Evolutionary conservation across 78 protist genomes (phyloP).

Genomic region (Anaeramoeba flamelloides): DNA sequence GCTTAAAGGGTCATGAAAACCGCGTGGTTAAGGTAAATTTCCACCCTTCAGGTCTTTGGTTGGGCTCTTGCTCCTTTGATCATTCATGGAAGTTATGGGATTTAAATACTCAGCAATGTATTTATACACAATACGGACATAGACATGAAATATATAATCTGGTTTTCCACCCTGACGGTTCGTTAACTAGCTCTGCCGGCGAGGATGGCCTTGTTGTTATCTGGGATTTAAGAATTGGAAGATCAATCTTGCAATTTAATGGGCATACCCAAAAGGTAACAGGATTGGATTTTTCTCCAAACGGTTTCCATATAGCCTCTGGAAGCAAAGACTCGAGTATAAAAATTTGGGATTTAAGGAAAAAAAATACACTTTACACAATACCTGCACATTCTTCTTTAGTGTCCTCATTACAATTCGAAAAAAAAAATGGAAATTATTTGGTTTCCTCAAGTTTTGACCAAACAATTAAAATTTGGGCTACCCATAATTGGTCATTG

Average conservation of each 20-base stretch:
- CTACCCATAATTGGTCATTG: too few species aligned
- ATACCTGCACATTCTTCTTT: conserved; percentile 40
- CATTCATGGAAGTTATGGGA: conserved; percentile 18
- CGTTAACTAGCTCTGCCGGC: too few species aligned
- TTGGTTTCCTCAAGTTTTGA: conserved; percentile 11
- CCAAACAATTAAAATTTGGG: neutral
- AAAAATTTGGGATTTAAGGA: too few species aligned
- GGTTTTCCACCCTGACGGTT: conserved; percentile 21
- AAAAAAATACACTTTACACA: neutral
- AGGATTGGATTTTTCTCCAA: too few species aligned
- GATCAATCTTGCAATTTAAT: too few species aligned
- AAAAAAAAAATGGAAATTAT: neutral
- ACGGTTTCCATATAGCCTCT: too few species aligned
- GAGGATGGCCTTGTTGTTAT: too few species aligned
- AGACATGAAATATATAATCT: conserved; percentile 4
- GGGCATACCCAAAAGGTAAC: too few species aligned
- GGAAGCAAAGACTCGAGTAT: too few species aligned
- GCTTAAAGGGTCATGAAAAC: conserved; percentile 15
- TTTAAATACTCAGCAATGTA: neutral
- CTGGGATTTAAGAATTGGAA: too few species aligned
- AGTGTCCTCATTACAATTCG: conserved; percentile 31
- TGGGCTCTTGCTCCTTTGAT: conserved; percentile 4
- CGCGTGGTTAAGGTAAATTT: neutral
- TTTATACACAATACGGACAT: conserved; percentile 14
- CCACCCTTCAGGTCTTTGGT: conserved; percentile 11